Base-by-base conservation (phyloP, 352 stramenopile genomes). In the Pythium aristosporum region DNA sequence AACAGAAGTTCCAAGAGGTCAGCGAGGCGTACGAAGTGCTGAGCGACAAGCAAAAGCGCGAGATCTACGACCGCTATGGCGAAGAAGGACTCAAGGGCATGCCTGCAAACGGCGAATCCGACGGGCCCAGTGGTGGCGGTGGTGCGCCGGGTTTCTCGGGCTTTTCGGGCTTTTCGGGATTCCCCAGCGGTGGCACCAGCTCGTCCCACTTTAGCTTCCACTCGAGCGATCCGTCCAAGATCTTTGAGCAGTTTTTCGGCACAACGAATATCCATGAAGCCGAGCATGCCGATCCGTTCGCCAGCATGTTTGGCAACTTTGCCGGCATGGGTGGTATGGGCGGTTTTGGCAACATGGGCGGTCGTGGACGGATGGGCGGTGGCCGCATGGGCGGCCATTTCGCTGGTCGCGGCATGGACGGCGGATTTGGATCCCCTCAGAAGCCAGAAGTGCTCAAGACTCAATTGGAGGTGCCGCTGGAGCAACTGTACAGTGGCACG, bases 1-100 rank as follows among this genome's bases (percentile, higher is more conserved):
- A 95, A 68, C 75, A 87, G 57, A 96, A 97, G 74, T 98, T 98
- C 66, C 94, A 98, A 72, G 89, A 97, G 51, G 87, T 98, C 39
- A 87, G 80, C 34, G 88, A 97, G 47, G 94, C 94, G 7, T 98
- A 98, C 71, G 89, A 97, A 55, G 90, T 98, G 47, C 77, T 98
- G 32, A 96, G 85, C 65, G 94, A 98, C 75, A 94, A 94, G 69
- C 82, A 98, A 49, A 97, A 97, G 73, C 78, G 91, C 52, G 76
- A 94, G 65, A 90, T 96, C 37, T 98, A 97, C 63, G 94, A 98
- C 67, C 81, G 96, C 54, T 98, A 92, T 56, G 93, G 93, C 16
- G 92, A 98, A 69, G 91, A 97, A 63, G 92, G 91, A 3, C 73
- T 98, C 20, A 94, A 96, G 63, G 85, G 77, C 10, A 73, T 73